Percentiles rank a stretch among this genome's conserved stretches.
Evolutionary conservation across 257 asterid species (phyloP).

Genomic region (Solanum etuberosum): DNA sequence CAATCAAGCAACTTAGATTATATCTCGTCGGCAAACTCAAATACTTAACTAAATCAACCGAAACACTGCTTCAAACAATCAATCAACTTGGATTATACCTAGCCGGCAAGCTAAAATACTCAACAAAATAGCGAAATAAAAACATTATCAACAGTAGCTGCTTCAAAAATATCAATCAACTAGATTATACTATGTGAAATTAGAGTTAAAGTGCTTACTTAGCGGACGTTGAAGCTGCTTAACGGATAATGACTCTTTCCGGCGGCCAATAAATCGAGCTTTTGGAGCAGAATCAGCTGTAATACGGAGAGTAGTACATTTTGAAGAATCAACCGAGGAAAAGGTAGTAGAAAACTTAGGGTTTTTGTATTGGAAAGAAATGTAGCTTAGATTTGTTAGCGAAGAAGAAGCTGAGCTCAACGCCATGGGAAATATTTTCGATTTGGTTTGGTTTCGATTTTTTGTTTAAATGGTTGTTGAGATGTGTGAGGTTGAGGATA

Average conservation of each 20-base stretch:
- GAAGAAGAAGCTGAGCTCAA: constrained; percentile 21
- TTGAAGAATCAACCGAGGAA: constrained; percentile 35
- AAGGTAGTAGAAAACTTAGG: constrained; percentile 24
- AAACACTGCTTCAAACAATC: background rate
- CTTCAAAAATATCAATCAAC: background rate
- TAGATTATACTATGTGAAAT: no score
- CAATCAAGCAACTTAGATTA: background rate
- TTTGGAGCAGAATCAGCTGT: constrained; percentile 60
- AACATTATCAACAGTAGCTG: background rate
- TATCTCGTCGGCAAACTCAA: background rate
- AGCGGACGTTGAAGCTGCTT: constrained; percentile 71
- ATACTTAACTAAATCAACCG: background rate
- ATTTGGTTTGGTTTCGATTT: background rate
- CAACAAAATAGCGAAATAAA: background rate
- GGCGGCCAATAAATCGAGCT: constrained; percentile 61
- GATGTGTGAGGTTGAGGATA: background rate
- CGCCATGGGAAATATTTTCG: constrained; percentile 25
- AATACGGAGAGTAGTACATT: constrained; percentile 27
- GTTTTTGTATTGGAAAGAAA: constrained; percentile 22
- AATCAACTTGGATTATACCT: background rate
- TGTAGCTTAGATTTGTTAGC: constrained; percentile 12
- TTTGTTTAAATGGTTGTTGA: background rate
- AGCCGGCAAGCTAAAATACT: background rate
- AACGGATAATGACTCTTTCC: constrained; percentile 56
- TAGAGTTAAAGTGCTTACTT: constrained; percentile 17